Percentiles rank a stretch among this genome's conserved stretches.
phyloP scores from a whole-genome alignment of 2,329 filamentous ascomycete genomes.

The Cylindrodendrum hubeiense region DNA sequence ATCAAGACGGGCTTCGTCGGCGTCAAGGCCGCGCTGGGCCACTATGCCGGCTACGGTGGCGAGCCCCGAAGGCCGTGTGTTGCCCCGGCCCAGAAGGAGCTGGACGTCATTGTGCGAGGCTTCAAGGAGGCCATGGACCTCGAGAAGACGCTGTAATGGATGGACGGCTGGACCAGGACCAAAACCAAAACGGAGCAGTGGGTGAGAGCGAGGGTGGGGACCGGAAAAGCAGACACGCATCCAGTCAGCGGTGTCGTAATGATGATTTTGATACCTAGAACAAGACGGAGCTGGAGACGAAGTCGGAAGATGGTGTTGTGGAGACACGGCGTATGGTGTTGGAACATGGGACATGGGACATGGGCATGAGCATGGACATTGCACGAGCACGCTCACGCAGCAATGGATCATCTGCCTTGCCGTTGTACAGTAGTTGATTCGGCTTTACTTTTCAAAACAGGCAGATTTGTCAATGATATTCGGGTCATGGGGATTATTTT shows the following conservation, averaged over 20 bases:
- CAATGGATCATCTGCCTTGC: slow-evolving; percentile 21
- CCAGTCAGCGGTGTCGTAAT: slow-evolving; percentile 34
- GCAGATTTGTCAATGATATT: slow-evolving; percentile 32
- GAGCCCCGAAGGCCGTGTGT: slow-evolving; percentile 55
- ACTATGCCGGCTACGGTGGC: slow-evolving; percentile 54
- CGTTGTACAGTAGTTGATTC: slow-evolving; percentile 32
- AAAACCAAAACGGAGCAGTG: slow-evolving; percentile 3
- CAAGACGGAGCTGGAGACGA: neutral
- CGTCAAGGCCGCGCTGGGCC: slow-evolving; percentile 59
- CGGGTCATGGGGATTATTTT: slow-evolving; percentile 21
- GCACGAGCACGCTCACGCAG: slow-evolving; percentile 1
- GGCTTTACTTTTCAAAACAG: slow-evolving; percentile 6
- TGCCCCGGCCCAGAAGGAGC: slow-evolving; percentile 48
- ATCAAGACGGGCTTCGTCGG: slow-evolving; percentile 63
- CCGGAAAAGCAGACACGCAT: slow-evolving; percentile 27
- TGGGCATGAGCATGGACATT: slow-evolving; percentile 11
- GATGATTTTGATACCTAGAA: slow-evolving; percentile 21
- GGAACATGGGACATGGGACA: neutral
- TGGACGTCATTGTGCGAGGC: slow-evolving; percentile 51
- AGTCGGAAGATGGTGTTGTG: neutral
- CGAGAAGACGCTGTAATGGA: slow-evolving; percentile 40
- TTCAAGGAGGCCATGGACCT: slow-evolving; percentile 52
- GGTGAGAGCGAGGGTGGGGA: slow-evolving; percentile 8
- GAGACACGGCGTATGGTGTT: slow-evolving; percentile 18
- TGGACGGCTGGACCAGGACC: neutral